A percentile compares a stretch with the other conserved stretches of the same genome.
phyloP scores from a whole-genome alignment of 2,329 filamentous ascomycete genomes.

The Venturia oleaginea region DNA sequence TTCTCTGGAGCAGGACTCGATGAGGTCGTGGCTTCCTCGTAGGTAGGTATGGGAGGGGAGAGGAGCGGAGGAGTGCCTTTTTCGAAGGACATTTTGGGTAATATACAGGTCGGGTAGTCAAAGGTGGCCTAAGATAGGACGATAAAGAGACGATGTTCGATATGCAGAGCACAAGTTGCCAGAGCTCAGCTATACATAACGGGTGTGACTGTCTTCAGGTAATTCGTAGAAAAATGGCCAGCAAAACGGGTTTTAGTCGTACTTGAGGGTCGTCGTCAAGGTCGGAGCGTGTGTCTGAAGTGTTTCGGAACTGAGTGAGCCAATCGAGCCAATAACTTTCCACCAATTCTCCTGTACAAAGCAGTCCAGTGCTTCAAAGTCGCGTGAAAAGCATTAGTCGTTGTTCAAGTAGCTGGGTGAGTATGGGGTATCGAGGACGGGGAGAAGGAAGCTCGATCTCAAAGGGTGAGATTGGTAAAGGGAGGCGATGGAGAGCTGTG shows the following conservation, averaged over 20 bases:
- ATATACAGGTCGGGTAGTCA: not conserved
- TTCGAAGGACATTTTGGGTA: not conserved
- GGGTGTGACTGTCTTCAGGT: not conserved
- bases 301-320: not conserved
- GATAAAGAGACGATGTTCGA: not conserved
- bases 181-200: not conserved
- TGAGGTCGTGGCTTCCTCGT: conserved; percentile 68
- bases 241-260: not conserved
- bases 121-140: not conserved
- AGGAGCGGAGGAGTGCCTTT: conserved; percentile 4
- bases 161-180: not conserved
- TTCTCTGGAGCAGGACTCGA: conserved; percentile 58
- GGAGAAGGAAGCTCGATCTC: not conserved
- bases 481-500: not conserved
- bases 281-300: not conserved
- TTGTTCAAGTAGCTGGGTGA: not conserved
- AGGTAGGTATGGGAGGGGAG: conserved; percentile 60
- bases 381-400: not conserved
- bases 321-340: not conserved
- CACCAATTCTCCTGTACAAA: not conserved
- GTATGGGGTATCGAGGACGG: not conserved
- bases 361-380: not conserved
- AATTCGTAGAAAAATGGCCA: not conserved
- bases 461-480: not conserved
- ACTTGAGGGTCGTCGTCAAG: not conserved